A percentile compares a stretch with the other conserved stretches of the same genome.
phyloP scores from a whole-genome alignment of 768 basidiomycete species.

The Clathrus columnatus region DNA sequence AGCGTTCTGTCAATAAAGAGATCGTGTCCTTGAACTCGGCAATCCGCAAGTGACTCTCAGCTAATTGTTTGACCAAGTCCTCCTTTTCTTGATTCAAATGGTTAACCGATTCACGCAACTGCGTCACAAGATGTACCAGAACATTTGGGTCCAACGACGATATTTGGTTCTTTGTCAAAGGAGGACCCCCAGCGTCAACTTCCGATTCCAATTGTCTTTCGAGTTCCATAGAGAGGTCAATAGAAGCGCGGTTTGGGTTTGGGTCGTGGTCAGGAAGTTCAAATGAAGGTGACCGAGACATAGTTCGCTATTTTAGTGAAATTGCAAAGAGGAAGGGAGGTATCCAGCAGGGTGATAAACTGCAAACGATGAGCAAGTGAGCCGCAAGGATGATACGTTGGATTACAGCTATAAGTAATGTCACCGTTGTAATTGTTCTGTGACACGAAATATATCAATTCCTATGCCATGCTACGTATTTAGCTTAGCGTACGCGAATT shows the following conservation, averaged over 20 bases:
- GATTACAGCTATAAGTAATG: background rate
- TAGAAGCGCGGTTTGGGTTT: conserved; percentile 21
- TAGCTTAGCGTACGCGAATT: background rate
- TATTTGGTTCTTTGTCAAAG: conserved; percentile 20
- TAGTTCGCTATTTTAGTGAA: background rate
- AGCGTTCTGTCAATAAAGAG: conserved; percentile 46
- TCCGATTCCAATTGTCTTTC: conserved; percentile 55
- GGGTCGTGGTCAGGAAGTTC: background rate
- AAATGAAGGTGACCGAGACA: background rate
- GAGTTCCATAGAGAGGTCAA: conserved; percentile 73
- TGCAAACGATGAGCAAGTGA: background rate
- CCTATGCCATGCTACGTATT: too few relatives aligned
- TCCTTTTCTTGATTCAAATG: conserved; percentile 67
- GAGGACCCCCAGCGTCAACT: conserved; percentile 38
- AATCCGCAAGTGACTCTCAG: conserved; percentile 43
- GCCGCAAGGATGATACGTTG: background rate
- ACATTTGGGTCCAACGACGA: conserved; percentile 65
- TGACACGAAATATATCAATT: background rate
- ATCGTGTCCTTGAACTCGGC: conserved; percentile 56
- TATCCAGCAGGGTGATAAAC: background rate
- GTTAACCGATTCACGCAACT: conserved; percentile 56
- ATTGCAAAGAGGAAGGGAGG: too few relatives aligned
- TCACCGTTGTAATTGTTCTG: background rate
- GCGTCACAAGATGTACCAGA: conserved; percentile 65
- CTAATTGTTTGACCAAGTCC: conserved; percentile 46